Percentiles rank a stretch among this genome's conserved stretches.
These are phyloP conservation scores for Talaromyces islandicus DNA, from an alignment of 2,329 filamentous ascomycete species.

Conservation along the genomic window DNA sequence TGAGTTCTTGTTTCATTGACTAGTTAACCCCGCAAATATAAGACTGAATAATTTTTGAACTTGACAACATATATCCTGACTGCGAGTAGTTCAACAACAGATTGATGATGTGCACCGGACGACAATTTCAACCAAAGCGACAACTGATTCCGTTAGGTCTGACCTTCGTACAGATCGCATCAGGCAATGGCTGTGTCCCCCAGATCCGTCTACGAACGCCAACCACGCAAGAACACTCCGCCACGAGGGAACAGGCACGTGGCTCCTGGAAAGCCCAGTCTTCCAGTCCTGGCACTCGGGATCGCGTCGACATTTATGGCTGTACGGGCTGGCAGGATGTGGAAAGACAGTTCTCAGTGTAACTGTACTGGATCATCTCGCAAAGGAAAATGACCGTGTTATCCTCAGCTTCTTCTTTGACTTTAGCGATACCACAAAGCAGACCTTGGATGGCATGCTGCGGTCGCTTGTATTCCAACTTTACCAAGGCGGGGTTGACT, in stretches of 20 bases:
- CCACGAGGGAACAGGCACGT: constrained; percentile 4
- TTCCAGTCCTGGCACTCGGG: constrained; percentile 11
- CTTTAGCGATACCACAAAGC: constrained; percentile 14
- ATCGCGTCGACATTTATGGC: constrained; percentile 31
- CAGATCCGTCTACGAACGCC: constrained; percentile 12
- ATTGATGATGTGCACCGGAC: no score
- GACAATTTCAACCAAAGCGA: no score
- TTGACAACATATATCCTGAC: no score
- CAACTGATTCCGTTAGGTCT: no score
- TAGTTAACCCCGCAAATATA: background rate
- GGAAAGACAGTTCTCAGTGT: constrained; percentile 37
- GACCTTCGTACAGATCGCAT: no score
- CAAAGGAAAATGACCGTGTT: background rate
- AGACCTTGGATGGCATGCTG: constrained; percentile 9
- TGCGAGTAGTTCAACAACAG: no score
- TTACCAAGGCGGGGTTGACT: background rate
- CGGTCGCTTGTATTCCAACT: constrained; percentile 6
- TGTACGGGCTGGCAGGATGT: constrained; percentile 34
- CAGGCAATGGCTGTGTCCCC: background rate
- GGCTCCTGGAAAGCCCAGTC: constrained; percentile 8
- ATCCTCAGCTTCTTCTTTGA: constrained; percentile 17
- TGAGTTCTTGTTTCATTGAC: background rate
- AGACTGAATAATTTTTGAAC: no score
- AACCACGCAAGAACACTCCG: constrained; percentile 7
- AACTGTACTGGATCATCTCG: constrained; percentile 21